Evolutionary conservation across 164 flowering plant genomes (phyloP).

Genomic region (Taxillus chinensis): DNA sequence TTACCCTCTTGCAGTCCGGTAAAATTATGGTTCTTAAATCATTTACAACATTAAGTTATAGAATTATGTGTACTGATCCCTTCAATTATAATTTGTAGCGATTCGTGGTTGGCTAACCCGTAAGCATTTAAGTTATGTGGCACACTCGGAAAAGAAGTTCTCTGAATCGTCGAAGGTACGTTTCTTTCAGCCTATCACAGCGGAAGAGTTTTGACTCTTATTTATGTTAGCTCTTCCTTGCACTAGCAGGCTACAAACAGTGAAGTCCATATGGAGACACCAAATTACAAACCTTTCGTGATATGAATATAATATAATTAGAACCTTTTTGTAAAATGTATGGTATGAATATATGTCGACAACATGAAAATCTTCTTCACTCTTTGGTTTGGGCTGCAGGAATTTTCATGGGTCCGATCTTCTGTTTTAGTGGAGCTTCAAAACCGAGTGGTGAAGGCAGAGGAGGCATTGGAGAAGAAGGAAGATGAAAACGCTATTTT

Average conservation of each 20-base stretch:
- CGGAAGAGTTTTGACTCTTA: too few relatives aligned
- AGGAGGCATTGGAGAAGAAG: not conserved
- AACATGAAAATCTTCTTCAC: not conserved
- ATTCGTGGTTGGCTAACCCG: not conserved
- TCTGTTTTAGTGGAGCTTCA: not conserved
- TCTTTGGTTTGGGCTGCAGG: not conserved
- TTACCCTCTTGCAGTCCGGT: too few relatives aligned
- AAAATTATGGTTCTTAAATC: not conserved
- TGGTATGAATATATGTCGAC: too few relatives aligned
- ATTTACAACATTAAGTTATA: too few relatives aligned
- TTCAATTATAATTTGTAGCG: not conserved
- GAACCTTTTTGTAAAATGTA: too few relatives aligned
- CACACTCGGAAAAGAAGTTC: not conserved
- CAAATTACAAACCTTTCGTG: too few relatives aligned
- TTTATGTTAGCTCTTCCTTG: too few relatives aligned
- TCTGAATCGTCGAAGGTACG: not conserved
- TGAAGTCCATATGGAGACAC: too few relatives aligned
- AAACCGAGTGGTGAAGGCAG: not conserved
- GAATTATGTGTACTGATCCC: not conserved
- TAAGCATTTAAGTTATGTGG: not conserved
- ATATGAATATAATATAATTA: too few relatives aligned
- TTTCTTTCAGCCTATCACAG: too few relatives aligned
- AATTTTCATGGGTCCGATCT: not conserved
- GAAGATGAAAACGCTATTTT: not conserved
- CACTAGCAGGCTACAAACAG: too few relatives aligned